Evolutionary conservation across 257 asterid genomes (phyloP), one percentile per base, ranked within the genome.

Genomic region (Fraxinus pennsylvanica): DNA sequence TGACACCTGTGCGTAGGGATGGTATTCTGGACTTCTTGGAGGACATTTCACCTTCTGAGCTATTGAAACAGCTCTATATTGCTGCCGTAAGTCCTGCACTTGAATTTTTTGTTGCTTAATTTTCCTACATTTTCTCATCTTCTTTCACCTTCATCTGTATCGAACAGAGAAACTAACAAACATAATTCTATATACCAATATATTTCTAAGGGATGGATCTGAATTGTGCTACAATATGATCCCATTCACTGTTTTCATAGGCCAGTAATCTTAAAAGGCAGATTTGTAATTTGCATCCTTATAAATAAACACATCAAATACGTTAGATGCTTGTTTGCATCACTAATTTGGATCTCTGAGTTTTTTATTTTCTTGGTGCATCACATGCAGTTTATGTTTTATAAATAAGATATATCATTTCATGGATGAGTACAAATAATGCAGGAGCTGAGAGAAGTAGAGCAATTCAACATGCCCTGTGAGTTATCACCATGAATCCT

Each of bases 41-140:
- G 80, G 93, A 82, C 75, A 91, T 89, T 75, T 73, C 90, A 41
- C 98, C 97, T 80, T 77, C 85, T 19, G 94, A 91, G 85, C 96
- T 96, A 78, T 93, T 96, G 77, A 92, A 90, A 87, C 98, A 91
- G 83, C 95, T 95, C 80, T 92, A 90, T 83, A 71, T 91, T 82
- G 90, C 89, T 80, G 94, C 78, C 81, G 99, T 93, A 91, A 92
- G 98, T 86, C 77, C 73, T 79, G 74, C 72, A 47, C 54, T 19
- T 33, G 71, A 39, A 30, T 61, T 66, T 66, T 80, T 41, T 75
- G 65, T 33, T 3, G 30, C 61, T 6, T 39, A 63, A 68, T 2
- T 69, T 36, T 25, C 67, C n/a, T 43, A 36, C 36, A 43, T 68
- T 30, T 29, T 54, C 22, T 25, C 2, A 45, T 43, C 10, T 29